Percentiles rank a stretch among this genome's conserved stretches.
Evolutionary conservation across 768 basidiomycete genomes (phyloP).

Genomic region (Boletus subcaerulescens): DNA sequence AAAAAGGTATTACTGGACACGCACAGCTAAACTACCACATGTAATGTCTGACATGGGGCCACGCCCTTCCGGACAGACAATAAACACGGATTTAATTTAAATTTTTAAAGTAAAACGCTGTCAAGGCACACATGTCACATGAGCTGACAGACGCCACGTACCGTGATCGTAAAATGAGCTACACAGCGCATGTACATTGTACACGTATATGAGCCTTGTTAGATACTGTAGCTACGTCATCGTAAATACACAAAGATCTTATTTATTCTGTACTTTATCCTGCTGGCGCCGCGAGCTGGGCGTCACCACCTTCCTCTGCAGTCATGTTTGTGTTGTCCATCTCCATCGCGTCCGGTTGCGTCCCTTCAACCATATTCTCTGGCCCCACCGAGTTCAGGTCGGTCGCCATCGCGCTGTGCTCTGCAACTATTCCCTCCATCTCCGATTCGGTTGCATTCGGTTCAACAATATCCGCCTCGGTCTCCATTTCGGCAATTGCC

Average conservation of each 20-base stretch:
- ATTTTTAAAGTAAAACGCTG: no score
- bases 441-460: slow-evolving; percentile 1
- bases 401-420: background rate
- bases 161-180: no score
- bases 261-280: background rate
- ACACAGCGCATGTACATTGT: no score
- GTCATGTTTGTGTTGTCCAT: background rate
- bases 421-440: slow-evolving; percentile 6
- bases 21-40: no score
- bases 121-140: no score
- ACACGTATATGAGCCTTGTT: no score
- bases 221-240: background rate
- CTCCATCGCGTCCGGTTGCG: background rate
- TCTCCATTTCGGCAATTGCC: slow-evolving; percentile 49
- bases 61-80: no score
- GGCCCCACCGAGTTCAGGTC: background rate
- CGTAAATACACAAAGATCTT: slow-evolving; percentile 9
- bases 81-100: no score
- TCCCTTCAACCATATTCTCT: background rate
- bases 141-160: no score
- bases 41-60: no score
- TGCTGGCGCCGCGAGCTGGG: background rate
- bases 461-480: slow-evolving; percentile 22
- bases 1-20: no score
- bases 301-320: background rate